phyloP scores from a whole-genome alignment of 305 asterid species.

The Fraxinus baroniana region DNA sequence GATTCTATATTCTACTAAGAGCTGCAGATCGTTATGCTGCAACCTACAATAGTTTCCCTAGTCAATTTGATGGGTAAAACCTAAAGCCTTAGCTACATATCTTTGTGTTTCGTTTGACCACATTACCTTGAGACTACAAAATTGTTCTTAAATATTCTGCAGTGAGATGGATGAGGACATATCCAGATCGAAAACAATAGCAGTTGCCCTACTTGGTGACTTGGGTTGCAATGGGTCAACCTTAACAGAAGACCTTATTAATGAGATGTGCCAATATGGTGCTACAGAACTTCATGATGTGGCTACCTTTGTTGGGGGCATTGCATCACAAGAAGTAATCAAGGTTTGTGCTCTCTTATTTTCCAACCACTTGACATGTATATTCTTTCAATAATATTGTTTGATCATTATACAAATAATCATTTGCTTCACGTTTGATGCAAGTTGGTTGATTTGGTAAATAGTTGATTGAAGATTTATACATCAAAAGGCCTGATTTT shows the following conservation, averaged over 20 bases:
- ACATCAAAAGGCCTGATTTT: too few species aligned
- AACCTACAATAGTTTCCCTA: conserved; percentile 77
- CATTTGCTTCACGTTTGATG: neutral
- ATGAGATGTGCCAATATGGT: conserved; percentile 93
- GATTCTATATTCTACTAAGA: conserved; percentile 85
- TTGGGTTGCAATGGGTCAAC: conserved; percentile 79
- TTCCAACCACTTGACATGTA: neutral
- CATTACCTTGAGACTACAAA: conserved; percentile 10
- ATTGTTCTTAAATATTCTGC: conserved; percentile 28
- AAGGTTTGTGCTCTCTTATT: conserved; percentile 52
- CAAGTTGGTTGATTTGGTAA: too few species aligned
- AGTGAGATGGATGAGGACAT: conserved; percentile 96
- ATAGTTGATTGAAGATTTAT: too few species aligned
- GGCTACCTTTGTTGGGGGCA: conserved; percentile 87
- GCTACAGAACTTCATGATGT: conserved; percentile 94
- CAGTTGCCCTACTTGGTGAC: conserved; percentile 67
- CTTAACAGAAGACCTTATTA: conserved; percentile 83
- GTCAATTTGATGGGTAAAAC: conserved; percentile 84
- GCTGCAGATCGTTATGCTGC: conserved; percentile 91
- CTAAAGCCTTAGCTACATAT: conserved; percentile 11
- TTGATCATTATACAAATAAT: neutral
- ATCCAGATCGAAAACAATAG: conserved; percentile 81
- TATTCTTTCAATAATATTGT: neutral
- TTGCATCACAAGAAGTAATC: conserved; percentile 95
- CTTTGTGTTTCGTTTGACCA: neutral